Base-by-base conservation (phyloP, 2,329 filamentous ascomycete species). In the Penicillium sp. region DNA sequence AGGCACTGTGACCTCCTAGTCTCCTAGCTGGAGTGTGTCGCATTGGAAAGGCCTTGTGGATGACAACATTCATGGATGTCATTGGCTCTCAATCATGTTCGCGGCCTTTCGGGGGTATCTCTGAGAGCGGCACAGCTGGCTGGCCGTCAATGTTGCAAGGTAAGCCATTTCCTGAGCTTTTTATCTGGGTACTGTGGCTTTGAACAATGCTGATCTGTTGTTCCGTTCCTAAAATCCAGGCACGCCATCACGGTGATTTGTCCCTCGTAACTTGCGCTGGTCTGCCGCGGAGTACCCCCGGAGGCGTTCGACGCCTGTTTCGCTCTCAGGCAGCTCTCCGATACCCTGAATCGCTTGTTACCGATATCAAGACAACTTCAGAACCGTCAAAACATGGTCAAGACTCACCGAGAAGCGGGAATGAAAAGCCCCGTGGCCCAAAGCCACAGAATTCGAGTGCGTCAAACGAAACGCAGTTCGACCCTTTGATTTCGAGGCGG, bases 21-120 rank as follows among this genome's bases (percentile, higher is more conserved):
- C 60, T 56, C 53, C 61, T 58, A 59, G 49, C 56, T 61, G 54
- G 61, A 60, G 57, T 59, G 44, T 59, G 49, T 64, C 58, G 59
- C 60, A 62, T 60, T 58, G 44, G 58, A 55, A 57, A 63, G 58
- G 58, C 58, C 58, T 70, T 60, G 63, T 67, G 55, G 63, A 69
- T 72, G 69, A 72, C 67, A 60, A 69, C 68, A 64, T 78, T 77
- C 72, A 79, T 79, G 76, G 76, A 79, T 79, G 76, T 79, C 76
- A 79, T 77, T 73, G 65, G 75, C 71, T 69, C 71, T 74, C 64
- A 76, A 73, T 73, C 71, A 77, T 77, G 75, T 68, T 64, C 71
- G 73, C 65, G 71, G 72, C 70, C 72, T 72, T 72, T 75, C 70
- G 72, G 72, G 75, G 72, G 69, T 73, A 66, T 67, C 74, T 72